A percentile compares a stretch with the other conserved stretches of the same genome.
These are phyloP conservation scores for Rutstroemia sp. DNA, from an alignment of 2,329 filamentous ascomycete species.

Conservation along the genomic window DNA sequence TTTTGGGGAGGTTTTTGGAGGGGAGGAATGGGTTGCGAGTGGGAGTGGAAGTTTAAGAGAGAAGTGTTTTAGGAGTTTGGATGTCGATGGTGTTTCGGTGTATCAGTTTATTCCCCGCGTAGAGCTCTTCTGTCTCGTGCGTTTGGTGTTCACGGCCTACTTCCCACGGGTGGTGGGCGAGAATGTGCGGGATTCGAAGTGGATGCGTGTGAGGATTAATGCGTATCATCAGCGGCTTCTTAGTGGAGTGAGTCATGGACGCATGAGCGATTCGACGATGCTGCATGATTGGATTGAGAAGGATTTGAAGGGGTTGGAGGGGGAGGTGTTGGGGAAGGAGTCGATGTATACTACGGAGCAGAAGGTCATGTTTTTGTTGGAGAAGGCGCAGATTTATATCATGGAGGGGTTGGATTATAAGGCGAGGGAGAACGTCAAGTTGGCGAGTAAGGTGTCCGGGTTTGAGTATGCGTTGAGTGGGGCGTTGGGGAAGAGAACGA, in stretches of 20 bases:
- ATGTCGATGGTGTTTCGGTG: constrained; percentile 76
- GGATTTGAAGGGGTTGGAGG: constrained; percentile 44
- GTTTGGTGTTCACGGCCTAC: constrained; percentile 37
- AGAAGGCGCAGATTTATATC: constrained; percentile 76
- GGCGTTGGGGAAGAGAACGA: constrained; percentile 76
- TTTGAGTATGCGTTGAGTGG: constrained; percentile 82
- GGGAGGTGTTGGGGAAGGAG: constrained; percentile 33
- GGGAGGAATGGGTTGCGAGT: no score
- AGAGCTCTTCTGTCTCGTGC: constrained; percentile 74
- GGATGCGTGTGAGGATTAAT: constrained; percentile 55
- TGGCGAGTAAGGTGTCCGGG: constrained; percentile 57
- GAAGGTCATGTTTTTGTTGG: constrained; percentile 67
- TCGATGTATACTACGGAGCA: constrained; percentile 38
- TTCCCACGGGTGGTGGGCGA: constrained; percentile 24
- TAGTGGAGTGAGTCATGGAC: constrained; percentile 18
- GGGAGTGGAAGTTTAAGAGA: constrained; percentile 32
- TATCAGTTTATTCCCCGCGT: constrained; percentile 80
- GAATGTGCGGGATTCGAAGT: constrained; percentile 33
- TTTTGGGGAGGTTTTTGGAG: constrained; percentile 35
- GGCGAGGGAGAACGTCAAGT: constrained; percentile 62
- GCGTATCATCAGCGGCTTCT: constrained; percentile 65
- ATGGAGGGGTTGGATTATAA: constrained; percentile 75
- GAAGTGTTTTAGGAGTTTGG: constrained; percentile 60
- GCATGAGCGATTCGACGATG: constrained; percentile 47
- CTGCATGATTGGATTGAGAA: constrained; percentile 54